Base-by-base conservation (phyloP, 2,329 filamentous ascomycete genomes). In the Colletotrichum sp. region DNA sequence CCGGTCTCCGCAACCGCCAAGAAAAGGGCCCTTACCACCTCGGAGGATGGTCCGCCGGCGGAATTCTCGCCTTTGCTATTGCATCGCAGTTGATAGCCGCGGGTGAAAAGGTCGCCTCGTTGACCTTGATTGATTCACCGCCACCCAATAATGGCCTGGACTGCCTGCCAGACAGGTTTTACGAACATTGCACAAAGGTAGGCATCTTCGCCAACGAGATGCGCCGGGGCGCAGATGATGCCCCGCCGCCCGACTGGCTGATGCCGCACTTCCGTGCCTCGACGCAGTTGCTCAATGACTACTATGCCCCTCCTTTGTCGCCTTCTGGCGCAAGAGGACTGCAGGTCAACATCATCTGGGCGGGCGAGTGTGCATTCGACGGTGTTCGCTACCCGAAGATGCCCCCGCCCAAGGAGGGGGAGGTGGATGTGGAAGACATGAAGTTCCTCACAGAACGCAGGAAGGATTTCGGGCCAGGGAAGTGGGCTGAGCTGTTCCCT, bases 41-140 rank as follows among this genome's bases (percentile, higher is more conserved):
- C 1, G 90, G 92, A 18, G 94, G 94, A n/a, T 95, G 94, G 94
- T 94, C 92, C 8, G 93, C 93, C 1, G 94, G 94, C 18, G 94
- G 94, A 24, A 92, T 95, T 60, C 92, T 93, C 73, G 93, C 93
- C 43, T 95, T 91, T 79, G 92, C 94, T 77, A 91, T 92, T 10
- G 89, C 91, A 13, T 88, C 89, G 67, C 90, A 93, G 77, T 87
- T 94, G 16, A 88, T 88, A 71, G 87, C 88, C 74, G 87, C 87
- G 5, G 90, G 90, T 24, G 90, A 94, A 48, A 81, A 81, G 28
- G 91, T 94, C 26, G 57, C 57, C 16, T 60, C 57, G 0, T 2
- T 60, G 15, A 60, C 57, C 24, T 60, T 60, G 26, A 30, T 60
- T 9, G 57, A 60, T 3, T 30, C 57, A 18, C 57, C 57, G 0